phyloP scores from a whole-genome alignment of 805 yeast genomes.

The Clavispora phyllophila region DNA sequence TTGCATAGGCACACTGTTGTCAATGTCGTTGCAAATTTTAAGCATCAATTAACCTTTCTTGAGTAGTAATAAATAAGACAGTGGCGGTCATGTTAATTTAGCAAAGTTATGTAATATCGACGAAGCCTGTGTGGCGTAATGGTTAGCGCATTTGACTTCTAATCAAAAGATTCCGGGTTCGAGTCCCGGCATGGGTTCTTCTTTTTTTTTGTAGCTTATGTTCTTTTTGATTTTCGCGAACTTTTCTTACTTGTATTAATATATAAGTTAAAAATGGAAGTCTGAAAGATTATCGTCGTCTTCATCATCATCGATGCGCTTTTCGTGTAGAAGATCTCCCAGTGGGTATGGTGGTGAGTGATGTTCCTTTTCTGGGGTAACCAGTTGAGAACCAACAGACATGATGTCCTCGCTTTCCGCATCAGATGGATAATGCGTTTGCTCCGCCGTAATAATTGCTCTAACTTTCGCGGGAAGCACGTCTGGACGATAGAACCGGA shows the following conservation, averaged over 20 bases:
- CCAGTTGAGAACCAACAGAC: background rate
- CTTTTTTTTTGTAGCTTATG: background rate
- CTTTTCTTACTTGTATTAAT: background rate
- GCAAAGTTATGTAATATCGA: background rate
- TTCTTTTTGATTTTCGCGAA: background rate
- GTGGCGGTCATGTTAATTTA: background rate
- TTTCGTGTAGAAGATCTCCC: constrained; percentile 11
- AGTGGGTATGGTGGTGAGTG: constrained; percentile 15
- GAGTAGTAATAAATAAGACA: too few relatives aligned
- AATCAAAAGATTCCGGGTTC: constrained; percentile 8
- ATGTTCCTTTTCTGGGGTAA: constrained; percentile 8
- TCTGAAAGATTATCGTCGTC: constrained; percentile 14
- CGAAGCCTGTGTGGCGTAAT: constrained; percentile 17
- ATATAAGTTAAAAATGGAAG: constrained; percentile 11
- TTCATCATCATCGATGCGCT: constrained; percentile 2
- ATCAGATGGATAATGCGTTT: constrained; percentile 29
- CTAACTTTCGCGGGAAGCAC: constrained; percentile 37
- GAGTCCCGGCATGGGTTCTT: constrained; percentile 4
- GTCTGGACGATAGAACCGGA: constrained; percentile 79
- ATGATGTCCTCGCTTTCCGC: constrained; percentile 18
- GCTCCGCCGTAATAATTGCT: constrained; percentile 39
- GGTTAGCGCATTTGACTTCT: constrained; percentile 19
- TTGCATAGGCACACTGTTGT: too few relatives aligned
- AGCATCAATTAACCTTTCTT: too few relatives aligned
- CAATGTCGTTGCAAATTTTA: too few relatives aligned